These are phyloP conservation scores for Pleoardoris graminearum DNA, from an alignment of 2,329 filamentous ascomycete genomes.

Conservation along the genomic window DNA sequence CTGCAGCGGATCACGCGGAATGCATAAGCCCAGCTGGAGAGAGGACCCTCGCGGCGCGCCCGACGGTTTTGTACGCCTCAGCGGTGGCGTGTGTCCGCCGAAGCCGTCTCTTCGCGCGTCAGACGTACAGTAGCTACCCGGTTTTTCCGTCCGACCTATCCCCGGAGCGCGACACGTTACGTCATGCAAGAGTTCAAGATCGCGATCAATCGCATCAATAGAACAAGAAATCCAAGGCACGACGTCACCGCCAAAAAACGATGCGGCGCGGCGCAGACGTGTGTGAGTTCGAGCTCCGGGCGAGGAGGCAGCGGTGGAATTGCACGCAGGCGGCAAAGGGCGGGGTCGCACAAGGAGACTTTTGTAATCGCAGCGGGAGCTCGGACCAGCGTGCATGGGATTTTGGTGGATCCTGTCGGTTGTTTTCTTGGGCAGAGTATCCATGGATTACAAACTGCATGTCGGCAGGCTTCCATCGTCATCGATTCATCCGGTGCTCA, in stretches of 20 bases:
- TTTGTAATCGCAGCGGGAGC: no score
- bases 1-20: background rate
- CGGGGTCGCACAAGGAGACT: no score
- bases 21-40: background rate
- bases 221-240: no score
- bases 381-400: no score
- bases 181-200: conserved; percentile 1
- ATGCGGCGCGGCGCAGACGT: background rate
- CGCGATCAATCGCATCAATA: background rate
- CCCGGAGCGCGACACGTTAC: background rate
- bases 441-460: no score
- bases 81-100: background rate
- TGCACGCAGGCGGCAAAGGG: background rate
- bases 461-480: no score
- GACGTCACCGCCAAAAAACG: no score
- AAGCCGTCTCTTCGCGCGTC: background rate
- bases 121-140: background rate
- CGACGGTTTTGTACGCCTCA: background rate
- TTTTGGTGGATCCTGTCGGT: no score
- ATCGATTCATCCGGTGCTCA: no score
- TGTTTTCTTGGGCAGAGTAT: no score
- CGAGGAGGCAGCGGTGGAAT: background rate
- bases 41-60: background rate
- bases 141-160: conserved; percentile 2
- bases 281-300: background rate